Conservation (phyloP, 208 protist species). For the Endotrypanum monterogeii region DNA sequence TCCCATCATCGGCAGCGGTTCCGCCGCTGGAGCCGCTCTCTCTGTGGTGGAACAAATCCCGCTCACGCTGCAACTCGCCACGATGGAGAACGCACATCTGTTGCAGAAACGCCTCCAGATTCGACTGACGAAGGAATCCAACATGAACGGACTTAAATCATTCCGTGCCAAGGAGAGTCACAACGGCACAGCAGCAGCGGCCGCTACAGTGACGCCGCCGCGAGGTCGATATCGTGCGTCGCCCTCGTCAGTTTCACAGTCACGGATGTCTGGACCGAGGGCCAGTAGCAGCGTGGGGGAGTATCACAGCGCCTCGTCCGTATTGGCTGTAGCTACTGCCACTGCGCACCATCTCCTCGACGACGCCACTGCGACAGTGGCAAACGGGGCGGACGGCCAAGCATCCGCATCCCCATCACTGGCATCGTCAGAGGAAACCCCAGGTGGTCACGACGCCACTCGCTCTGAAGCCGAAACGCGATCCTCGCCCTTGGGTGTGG, state of each 20-base stretch:
- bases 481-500: neutral
- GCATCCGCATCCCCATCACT: neutral
- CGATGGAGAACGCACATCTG: constrained; percentile 13
- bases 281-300: neutral
- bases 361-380: too few species aligned
- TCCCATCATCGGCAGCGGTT: neutral
- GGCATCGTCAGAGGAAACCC: neutral
- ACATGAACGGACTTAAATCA: neutral
- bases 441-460: neutral
- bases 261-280: neutral
- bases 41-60: constrained; percentile 29
- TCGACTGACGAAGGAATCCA: constrained; percentile 3
- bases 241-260: neutral
- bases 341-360: neutral
- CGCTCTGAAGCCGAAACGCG: neutral
- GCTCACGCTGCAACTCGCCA: constrained; percentile 26
- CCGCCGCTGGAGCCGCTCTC: constrained; percentile 1
- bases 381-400: neutral
- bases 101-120: constrained; percentile 5
- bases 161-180: neutral
- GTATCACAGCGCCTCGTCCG: neutral
- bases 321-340: constrained; percentile 3
- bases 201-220: neutral
- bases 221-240: neutral
- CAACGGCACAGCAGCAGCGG: neutral